A percentile compares a stretch with the other conserved stretches of the same genome.
phyloP scores from a whole-genome alignment of 495 filamentous ascomycete genomes.

The Penicillium fimorum region DNA sequence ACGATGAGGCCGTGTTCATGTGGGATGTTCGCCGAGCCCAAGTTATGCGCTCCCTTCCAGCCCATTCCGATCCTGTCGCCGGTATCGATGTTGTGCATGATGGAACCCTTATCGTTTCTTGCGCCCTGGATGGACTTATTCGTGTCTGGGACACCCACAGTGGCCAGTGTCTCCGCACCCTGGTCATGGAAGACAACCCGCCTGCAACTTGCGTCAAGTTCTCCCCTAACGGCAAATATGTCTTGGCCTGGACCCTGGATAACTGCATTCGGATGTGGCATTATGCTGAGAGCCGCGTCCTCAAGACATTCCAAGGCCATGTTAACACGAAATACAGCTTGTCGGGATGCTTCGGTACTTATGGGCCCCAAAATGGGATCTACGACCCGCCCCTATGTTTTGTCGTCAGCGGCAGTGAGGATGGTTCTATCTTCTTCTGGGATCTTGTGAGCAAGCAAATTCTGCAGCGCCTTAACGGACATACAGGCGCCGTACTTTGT shows the following conservation, averaged over 20 bases:
- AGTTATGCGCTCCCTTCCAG: constrained; percentile 85
- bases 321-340: constrained; percentile 80
- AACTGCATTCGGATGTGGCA: constrained; percentile 89
- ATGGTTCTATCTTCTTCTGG: constrained; percentile 83
- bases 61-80: constrained; percentile 90
- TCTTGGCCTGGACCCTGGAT: constrained; percentile 90
- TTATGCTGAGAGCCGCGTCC: constrained; percentile 80
- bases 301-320: constrained; percentile 98
- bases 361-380: constrained; percentile 47
- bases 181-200: constrained; percentile 95
- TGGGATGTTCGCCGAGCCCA: constrained; percentile 89
- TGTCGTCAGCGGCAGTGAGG: constrained; percentile 80
- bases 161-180: constrained; percentile 89
- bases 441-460: constrained; percentile 82
- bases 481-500: constrained; percentile 79
- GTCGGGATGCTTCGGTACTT: constrained; percentile 73
- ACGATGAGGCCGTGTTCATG: constrained; percentile 93
- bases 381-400: constrained; percentile 43
- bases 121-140: constrained; percentile 86
- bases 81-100: constrained; percentile 92
- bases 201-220: constrained; percentile 89
- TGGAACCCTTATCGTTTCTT: constrained; percentile 86
- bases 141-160: constrained; percentile 94
- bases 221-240: constrained; percentile 87
- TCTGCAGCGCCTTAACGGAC: constrained; percentile 67